Evolutionary conservation across 495 filamentous ascomycete species (phyloP).

Genomic region (Neurospora sp.): DNA sequence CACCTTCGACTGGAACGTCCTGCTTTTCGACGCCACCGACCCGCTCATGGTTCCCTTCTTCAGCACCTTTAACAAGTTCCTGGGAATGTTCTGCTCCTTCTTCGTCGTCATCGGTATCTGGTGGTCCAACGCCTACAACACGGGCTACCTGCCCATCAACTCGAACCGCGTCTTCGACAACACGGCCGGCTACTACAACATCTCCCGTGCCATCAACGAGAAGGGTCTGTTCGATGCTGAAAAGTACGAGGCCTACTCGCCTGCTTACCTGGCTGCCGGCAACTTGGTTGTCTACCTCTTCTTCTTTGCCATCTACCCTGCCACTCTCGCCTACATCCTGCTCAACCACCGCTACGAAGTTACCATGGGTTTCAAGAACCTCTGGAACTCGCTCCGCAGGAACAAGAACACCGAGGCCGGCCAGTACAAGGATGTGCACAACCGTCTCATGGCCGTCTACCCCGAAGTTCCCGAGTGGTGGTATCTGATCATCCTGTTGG

Average conservation of each 20-base stretch:
- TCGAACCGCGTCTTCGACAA: conserved; percentile 27
- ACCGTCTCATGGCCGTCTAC: conserved; percentile 27
- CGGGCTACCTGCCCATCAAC: conserved; percentile 28
- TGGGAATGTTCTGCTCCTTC: conserved; percentile 16
- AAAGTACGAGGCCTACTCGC: conserved; percentile 29
- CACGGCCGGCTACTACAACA: conserved; percentile 22
- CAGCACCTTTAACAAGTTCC: conserved; percentile 26
- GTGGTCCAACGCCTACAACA: conserved; percentile 26
- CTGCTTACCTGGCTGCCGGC: conserved; percentile 23
- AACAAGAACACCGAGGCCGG: conserved; percentile 5
- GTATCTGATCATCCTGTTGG: conserved; percentile 20
- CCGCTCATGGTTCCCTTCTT: conserved; percentile 33
- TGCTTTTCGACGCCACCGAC: conserved; percentile 18
- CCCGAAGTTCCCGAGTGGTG: conserved; percentile 30
- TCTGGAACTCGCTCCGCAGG: conserved; percentile 19
- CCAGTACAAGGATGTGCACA: conserved; percentile 27
- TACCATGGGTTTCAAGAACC: conserved; percentile 21
- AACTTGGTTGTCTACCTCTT: conserved; percentile 24
- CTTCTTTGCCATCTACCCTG: conserved; percentile 31
- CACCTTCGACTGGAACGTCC: conserved; percentile 30
- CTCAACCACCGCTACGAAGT: conserved; percentile 31
- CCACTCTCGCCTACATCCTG: conserved; percentile 21
- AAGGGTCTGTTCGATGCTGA: conserved; percentile 22
- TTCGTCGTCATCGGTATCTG: conserved; percentile 24
- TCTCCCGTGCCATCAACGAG: conserved; percentile 20